phyloP scores from a whole-genome alignment of 768 basidiomycete genomes.

The Plicaturopsis crispa region DNA sequence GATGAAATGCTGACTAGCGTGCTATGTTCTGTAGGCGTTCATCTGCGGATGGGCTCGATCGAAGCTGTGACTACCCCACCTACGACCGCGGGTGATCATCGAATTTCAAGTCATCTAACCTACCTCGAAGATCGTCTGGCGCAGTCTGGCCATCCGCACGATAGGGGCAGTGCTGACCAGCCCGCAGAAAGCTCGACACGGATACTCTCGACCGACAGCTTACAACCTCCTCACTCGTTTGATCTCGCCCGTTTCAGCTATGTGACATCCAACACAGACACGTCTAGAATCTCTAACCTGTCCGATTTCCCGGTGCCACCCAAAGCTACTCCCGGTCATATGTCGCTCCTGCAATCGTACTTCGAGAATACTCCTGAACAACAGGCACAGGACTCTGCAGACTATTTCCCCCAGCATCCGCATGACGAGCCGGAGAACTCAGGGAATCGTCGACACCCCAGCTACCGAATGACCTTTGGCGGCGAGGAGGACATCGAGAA shows the following conservation, averaged over 20 bases:
- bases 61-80: constrained; percentile 11
- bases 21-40: constrained; percentile 14
- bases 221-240: constrained; percentile 18
- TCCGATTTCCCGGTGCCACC: constrained; percentile 72
- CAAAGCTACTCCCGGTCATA: constrained; percentile 20
- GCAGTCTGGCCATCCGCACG: too few species aligned
- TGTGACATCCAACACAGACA: constrained; percentile 45
- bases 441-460: neutral
- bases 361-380: constrained; percentile 22
- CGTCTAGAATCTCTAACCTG: constrained; percentile 61
- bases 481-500: constrained; percentile 22
- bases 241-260: constrained; percentile 43
- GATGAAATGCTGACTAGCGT: constrained; percentile 5
- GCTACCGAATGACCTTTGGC: constrained; percentile 16
- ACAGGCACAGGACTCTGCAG: constrained; percentile 7
- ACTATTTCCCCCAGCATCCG: too few species aligned
- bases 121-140: too few species aligned
- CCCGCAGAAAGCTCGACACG: too few species aligned
- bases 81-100: constrained; percentile 10
- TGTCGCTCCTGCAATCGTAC: constrained; percentile 38
- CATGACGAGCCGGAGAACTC: neutral
- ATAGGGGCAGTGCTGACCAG: too few species aligned
- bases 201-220: constrained; percentile 14
- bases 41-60: constrained; percentile 14
- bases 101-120: too few species aligned